phyloP scores from a whole-genome alignment of 768 basidiomycete species.

The Trametes elegans region DNA sequence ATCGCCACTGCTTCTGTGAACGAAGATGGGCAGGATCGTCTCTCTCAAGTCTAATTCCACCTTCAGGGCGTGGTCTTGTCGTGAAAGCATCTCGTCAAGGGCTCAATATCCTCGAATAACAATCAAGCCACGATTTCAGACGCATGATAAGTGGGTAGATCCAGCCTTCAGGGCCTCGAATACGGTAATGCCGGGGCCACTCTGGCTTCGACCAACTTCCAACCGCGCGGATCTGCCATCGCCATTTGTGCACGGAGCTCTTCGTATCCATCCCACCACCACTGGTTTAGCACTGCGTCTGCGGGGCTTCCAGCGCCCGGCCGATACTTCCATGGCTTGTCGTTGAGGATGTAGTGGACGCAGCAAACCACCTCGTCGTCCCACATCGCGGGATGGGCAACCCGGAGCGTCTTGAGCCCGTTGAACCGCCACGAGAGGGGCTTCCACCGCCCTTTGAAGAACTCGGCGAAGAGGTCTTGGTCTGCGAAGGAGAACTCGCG shows the following conservation, averaged over 20 bases:
- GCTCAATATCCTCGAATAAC: too few species aligned
- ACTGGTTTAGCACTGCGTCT: constrained; percentile 54
- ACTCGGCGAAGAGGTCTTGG: constrained; percentile 84
- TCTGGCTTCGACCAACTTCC: constrained; percentile 49
- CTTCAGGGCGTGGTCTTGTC: too few species aligned
- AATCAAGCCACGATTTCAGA: too few species aligned
- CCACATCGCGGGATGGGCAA: constrained; percentile 77
- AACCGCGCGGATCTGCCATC: constrained; percentile 42
- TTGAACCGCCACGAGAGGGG: constrained; percentile 89
- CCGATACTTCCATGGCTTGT: constrained; percentile 82
- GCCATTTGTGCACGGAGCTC: constrained; percentile 41
- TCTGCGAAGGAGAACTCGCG: constrained; percentile 75
- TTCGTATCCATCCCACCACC: constrained; percentile 80
- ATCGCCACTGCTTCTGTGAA: too few species aligned
- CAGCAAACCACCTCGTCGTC: constrained; percentile 81
- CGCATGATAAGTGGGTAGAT: too few species aligned
- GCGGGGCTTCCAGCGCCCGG: constrained; percentile 36
- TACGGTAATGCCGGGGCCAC: constrained; percentile 40
- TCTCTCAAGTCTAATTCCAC: too few species aligned
- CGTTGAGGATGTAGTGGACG: constrained; percentile 81
- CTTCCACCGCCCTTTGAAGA: constrained; percentile 77
- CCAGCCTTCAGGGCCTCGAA: too few species aligned
- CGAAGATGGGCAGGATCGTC: too few species aligned
- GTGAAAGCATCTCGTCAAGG: too few species aligned
- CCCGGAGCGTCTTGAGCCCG: constrained; percentile 80